These are phyloP conservation scores for Bullera alba DNA, from an alignment of 768 basidiomycete genomes.

Conservation along the genomic window DNA sequence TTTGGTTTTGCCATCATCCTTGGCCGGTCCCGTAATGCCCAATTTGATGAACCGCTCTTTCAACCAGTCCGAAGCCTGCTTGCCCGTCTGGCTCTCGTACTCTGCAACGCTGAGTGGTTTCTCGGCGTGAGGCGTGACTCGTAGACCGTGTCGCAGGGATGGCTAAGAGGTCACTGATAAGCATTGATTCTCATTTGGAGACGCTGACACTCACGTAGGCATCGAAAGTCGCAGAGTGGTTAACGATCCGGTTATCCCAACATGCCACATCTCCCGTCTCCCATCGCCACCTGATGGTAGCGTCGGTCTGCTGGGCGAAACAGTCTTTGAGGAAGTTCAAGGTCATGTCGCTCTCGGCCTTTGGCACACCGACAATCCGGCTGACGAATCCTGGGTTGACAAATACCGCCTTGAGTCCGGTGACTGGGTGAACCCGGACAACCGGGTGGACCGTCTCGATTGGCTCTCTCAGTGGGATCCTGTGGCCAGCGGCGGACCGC, in stretches of 20 bases:
- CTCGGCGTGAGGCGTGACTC: constrained; percentile 75
- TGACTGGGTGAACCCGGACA: constrained; percentile 75
- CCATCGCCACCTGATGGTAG: constrained; percentile 51
- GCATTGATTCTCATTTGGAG: not conserved
- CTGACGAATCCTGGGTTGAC: constrained; percentile 80
- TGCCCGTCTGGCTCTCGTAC: constrained; percentile 57
- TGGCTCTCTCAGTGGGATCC: constrained; percentile 58
- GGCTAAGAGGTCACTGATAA: constrained; percentile 11
- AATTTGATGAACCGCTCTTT: constrained; percentile 64
- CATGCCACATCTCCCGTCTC: constrained; percentile 68
- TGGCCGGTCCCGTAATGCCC: constrained; percentile 47
- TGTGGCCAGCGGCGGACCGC: constrained; percentile 59
- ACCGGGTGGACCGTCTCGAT: constrained; percentile 60
- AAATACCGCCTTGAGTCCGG: constrained; percentile 76
- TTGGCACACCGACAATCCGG: constrained; percentile 69
- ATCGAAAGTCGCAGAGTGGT: constrained; percentile 74
- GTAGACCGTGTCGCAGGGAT: constrained; percentile 63
- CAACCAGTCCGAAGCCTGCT: constrained; percentile 65
- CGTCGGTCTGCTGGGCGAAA: constrained; percentile 50
- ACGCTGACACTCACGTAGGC: constrained; percentile 51
- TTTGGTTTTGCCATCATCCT: constrained; percentile 35
- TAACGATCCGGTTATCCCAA: constrained; percentile 76
- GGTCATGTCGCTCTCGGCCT: constrained; percentile 71
- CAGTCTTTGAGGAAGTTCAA: constrained; percentile 64
- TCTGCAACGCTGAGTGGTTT: constrained; percentile 67